phyloP scores from a whole-genome alignment of 192 early-diverging fungal species.

The Funneliformis geosporum region DNA sequence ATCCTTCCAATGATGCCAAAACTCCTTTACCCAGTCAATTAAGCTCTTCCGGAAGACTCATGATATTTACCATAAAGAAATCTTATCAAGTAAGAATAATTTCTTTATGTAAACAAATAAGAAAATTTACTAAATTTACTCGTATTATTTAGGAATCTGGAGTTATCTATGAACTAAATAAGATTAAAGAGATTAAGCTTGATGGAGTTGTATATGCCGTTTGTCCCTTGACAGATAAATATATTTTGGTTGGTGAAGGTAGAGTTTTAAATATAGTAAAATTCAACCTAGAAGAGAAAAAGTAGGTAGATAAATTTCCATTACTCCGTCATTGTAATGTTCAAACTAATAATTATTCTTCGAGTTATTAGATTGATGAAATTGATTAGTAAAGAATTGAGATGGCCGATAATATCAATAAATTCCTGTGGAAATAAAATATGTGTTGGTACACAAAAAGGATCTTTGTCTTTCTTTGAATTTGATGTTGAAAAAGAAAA shows the following conservation, averaged over 20 bases:
- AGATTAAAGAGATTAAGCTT: not conserved
- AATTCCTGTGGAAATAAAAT: conserved; percentile 11
- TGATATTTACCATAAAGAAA: conserved; percentile 23
- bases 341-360: not conserved
- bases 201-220: not conserved
- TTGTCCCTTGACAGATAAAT: conserved; percentile 13
- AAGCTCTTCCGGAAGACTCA: not conserved
- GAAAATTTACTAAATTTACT: not conserved
- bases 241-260: conserved; percentile 9
- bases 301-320: not conserved
- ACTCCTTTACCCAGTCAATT: not conserved
- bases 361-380: not conserved
- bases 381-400: not conserved
- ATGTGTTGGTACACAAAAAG: conserved; percentile 11
- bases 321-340: not conserved
- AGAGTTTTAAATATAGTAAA: conserved; percentile 5
- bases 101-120: not conserved
- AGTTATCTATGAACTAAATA: conserved; percentile 5
- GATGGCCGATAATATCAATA: conserved; percentile 24
- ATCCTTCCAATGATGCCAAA: not conserved
- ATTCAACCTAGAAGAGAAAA: conserved; percentile 8
- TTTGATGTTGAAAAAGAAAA: not conserved
- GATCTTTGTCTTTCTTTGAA: conserved; percentile 17
- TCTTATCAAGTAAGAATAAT: not conserved
- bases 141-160: not conserved